These are phyloP conservation scores for Phytophthora rubi DNA, from an alignment of 352 stramenopile genomes.

Conservation along the genomic window DNA sequence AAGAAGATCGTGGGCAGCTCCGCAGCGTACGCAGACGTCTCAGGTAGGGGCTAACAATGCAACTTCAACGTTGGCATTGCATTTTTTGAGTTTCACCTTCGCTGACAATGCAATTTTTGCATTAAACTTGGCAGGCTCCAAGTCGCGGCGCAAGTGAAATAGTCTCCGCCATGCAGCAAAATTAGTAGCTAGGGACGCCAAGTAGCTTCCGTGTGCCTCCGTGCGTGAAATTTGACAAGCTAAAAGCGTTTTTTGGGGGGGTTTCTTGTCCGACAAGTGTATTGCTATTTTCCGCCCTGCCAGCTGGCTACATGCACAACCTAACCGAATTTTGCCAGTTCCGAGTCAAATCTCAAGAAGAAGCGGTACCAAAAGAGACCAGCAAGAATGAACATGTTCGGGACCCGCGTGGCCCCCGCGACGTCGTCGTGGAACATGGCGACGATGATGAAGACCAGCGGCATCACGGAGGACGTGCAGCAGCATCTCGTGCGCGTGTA, in stretches of 20 bases:
- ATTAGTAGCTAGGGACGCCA: conserved; percentile 8
- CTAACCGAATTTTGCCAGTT: not conserved
- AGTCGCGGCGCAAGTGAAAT: conserved; percentile 36
- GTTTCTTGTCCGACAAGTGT: not conserved
- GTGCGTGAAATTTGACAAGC: conserved; percentile 3
- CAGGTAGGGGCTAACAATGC: conserved; percentile 35
- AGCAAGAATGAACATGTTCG: conserved; percentile 41
- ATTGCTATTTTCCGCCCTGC: not conserved
- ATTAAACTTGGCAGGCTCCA: conserved; percentile 23
- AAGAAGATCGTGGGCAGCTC: conserved; percentile 36
- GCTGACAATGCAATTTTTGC: not conserved
- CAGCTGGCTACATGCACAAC: not conserved
- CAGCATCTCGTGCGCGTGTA: conserved; percentile 78
- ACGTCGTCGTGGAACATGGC: conserved; percentile 54
- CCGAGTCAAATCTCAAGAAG: conserved; percentile 23
- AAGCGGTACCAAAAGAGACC: conserved; percentile 13
- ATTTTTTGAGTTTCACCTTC: not conserved
- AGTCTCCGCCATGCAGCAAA: not conserved
- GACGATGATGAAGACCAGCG: conserved; percentile 75
- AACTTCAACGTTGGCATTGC: conserved; percentile 26
- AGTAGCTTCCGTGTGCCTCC: conserved; percentile 1
- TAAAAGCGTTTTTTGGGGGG: not conserved
- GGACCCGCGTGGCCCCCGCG: conserved; percentile 10
- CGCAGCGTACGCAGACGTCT: conserved; percentile 31
- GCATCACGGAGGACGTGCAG: conserved; percentile 70